Conservation (phyloP, 768 basidiomycete genomes). For the Butyriboletus loyo region DNA sequence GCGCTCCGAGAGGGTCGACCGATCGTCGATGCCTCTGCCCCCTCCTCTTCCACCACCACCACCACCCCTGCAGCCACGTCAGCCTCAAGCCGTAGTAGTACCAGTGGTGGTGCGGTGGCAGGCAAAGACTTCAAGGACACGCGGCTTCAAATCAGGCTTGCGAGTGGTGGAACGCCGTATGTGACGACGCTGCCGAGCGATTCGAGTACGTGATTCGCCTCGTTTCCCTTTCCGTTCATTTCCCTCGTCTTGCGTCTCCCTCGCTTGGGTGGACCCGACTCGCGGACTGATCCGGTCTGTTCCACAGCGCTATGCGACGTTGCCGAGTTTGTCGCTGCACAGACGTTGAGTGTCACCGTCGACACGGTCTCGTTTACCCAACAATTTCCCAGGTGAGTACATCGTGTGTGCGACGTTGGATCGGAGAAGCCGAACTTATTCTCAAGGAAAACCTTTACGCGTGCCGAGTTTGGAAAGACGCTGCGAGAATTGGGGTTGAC, state of each 20-base stretch:
- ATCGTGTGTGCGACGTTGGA: background rate
- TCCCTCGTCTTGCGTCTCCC: background rate
- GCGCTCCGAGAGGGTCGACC: slow-evolving; percentile 78
- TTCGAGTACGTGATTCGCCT: slow-evolving; percentile 49
- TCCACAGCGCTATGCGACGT: slow-evolving; percentile 73
- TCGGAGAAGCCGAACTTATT: background rate
- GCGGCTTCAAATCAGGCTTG: slow-evolving; percentile 84
- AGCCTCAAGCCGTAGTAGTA: slow-evolving; percentile 16
- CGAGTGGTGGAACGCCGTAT: slow-evolving; percentile 73
- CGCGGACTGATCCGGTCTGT: background rate
- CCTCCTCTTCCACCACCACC: slow-evolving; percentile 26
- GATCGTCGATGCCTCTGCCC: slow-evolving; percentile 31
- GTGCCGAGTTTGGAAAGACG: slow-evolving; percentile 72
- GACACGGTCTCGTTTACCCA: slow-evolving; percentile 77
- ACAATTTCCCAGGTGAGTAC: slow-evolving; percentile 77
- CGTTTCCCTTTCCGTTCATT: background rate
- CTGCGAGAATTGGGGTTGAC: slow-evolving; percentile 84
- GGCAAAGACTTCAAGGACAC: slow-evolving; percentile 85
- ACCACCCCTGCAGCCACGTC: slow-evolving; percentile 36
- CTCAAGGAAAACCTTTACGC: slow-evolving; percentile 61
- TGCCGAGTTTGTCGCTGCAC: slow-evolving; percentile 82
- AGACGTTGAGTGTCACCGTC: slow-evolving; percentile 64
- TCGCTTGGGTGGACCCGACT: background rate
- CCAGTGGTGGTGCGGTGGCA: slow-evolving; percentile 37
- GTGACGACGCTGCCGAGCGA: slow-evolving; percentile 81